These are phyloP conservation scores for Nyctanthes arbortristis DNA, from an alignment of 257 asterid genomes.

Conservation along the genomic window DNA sequence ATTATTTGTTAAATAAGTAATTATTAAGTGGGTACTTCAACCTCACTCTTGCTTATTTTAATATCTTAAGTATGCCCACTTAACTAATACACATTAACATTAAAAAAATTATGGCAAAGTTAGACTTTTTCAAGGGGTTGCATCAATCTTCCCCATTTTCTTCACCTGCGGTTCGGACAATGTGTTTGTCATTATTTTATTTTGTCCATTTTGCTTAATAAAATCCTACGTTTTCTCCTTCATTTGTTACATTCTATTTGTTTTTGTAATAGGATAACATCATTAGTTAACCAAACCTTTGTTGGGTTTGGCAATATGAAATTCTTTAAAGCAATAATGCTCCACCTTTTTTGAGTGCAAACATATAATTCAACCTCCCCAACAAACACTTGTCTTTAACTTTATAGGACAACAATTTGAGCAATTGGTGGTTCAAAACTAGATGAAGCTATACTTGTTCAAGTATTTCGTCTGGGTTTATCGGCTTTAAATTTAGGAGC, in stretches of 20 bases:
- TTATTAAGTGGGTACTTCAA: not conserved
- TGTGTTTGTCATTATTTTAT: not conserved
- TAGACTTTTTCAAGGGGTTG: not conserved
- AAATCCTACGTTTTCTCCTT: not conserved
- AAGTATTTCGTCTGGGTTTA: too few species aligned
- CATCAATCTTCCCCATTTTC: not conserved
- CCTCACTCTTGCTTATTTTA: not conserved
- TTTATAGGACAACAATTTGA: too few species aligned
- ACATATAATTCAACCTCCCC: too few species aligned
- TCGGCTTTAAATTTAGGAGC: too few species aligned
- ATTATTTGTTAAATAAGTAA: too few species aligned
- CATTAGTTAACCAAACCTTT: not conserved
- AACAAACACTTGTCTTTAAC: too few species aligned
- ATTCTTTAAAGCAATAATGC: not conserved
- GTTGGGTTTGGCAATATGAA: not conserved
- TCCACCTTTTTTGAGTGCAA: not conserved
- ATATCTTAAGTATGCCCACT: not conserved
- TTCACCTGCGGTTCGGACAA: not conserved
- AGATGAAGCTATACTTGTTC: too few species aligned
- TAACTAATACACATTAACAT: not conserved
- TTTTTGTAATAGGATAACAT: not conserved
- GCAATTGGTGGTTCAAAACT: too few species aligned
- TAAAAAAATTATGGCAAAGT: not conserved
- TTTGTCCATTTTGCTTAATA: not conserved
- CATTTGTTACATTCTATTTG: not conserved